Conservation (phyloP, 163 green algal species). For the Coccomyxa subellipsoidea region DNA sequence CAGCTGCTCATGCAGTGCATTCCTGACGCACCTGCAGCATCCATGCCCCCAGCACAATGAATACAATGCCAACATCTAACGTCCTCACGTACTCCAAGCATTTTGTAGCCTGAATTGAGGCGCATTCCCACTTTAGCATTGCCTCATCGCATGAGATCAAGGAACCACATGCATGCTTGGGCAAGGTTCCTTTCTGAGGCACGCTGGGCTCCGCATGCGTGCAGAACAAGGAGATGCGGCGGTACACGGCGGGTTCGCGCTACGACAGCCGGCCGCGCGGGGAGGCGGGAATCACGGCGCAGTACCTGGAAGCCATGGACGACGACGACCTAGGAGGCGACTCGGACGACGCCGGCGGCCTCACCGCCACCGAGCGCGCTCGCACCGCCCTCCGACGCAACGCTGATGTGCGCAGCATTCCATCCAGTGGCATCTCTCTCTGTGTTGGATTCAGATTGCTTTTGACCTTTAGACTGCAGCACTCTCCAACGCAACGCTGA, state of each 20-base stretch:
- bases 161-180: no score
- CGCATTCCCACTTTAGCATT: no score
- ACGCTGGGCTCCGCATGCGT: not conserved
- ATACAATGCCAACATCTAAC: no score
- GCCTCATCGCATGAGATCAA: no score
- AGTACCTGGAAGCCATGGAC: conserved; percentile 68
- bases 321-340: conserved; percentile 35
- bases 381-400: conserved; percentile 17
- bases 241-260: conserved; percentile 24
- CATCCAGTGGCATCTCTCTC: not conserved
- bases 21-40: no score
- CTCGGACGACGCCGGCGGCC: conserved; percentile 19
- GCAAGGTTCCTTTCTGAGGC: not conserved
- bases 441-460: no score
- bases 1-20: no score
- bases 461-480: not conserved
- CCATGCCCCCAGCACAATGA: no score
- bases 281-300: conserved; percentile 23
- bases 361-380: conserved; percentile 29
- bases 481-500: not conserved
- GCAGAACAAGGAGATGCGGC: conserved; percentile 43
- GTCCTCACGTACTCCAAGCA: no score
- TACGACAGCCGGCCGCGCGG: not conserved
- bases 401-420: not conserved
- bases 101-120: no score